Evolutionary conservation across 2,329 filamentous ascomycete genomes (phyloP).

Genomic region (Leptographium wingfieldii): DNA sequence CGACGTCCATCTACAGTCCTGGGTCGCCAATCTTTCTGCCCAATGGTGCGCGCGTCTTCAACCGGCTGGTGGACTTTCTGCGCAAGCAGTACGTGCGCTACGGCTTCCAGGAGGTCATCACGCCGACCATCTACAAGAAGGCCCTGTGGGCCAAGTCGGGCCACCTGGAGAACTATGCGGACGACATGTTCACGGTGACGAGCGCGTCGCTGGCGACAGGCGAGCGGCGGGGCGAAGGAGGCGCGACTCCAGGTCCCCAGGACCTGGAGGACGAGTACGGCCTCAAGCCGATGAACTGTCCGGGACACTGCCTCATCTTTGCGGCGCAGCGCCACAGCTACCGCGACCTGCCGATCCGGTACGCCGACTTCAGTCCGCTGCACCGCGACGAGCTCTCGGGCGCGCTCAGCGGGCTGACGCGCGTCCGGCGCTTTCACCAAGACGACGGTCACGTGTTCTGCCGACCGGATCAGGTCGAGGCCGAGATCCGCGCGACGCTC

Average conservation of each 20-base stretch:
- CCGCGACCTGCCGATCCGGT: constrained; percentile 76
- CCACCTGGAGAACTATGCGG: constrained; percentile 79
- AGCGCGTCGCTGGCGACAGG: constrained; percentile 21
- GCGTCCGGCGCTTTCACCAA: constrained; percentile 88
- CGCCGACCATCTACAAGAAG: constrained; percentile 83
- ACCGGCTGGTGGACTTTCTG: constrained; percentile 69
- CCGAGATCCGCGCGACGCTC: constrained; percentile 61
- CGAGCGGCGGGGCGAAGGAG: background rate
- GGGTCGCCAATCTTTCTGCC: constrained; percentile 78
- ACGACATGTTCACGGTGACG: constrained; percentile 81
- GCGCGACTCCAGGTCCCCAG: background rate
- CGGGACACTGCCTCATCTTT: constrained; percentile 84
- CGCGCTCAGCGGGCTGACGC: constrained; percentile 77
- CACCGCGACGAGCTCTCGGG: constrained; percentile 94
- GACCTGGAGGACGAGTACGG: constrained; percentile 54
- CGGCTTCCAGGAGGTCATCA: constrained; percentile 80
- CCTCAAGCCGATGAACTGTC: constrained; percentile 94
- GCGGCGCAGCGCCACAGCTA: constrained; percentile 74
- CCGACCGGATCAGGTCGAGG: constrained; percentile 58
- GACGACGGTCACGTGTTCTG: constrained; percentile 91
- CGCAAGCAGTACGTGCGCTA: constrained; percentile 74
- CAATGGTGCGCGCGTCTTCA: constrained; percentile 71
- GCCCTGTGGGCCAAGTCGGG: constrained; percentile 76
- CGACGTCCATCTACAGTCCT: constrained; percentile 65
- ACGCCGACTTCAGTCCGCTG: constrained; percentile 91